Evolutionary conservation across 2,329 filamentous ascomycete genomes (phyloP).

Genomic region (Periconia sp.): DNA sequence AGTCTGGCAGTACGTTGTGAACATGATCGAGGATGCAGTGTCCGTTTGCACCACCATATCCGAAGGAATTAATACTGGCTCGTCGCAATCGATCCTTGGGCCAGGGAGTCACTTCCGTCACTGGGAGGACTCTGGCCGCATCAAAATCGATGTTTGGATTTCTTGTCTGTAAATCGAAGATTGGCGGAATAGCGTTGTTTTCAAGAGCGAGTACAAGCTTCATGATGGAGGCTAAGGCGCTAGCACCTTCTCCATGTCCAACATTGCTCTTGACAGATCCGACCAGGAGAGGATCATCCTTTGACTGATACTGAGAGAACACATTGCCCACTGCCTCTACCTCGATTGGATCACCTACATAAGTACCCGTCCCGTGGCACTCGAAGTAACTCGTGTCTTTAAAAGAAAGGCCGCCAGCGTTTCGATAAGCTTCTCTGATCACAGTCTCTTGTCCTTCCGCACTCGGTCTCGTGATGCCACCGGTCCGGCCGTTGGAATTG

Average conservation of each 20-base stretch:
- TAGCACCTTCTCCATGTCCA: conserved; percentile 44
- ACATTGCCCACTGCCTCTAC: conserved; percentile 1
- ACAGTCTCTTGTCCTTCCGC: conserved; percentile 10
- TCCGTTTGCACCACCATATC: conserved; percentile 41
- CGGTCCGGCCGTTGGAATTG: conserved; percentile 16
- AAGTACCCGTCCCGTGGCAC: conserved; percentile 57
- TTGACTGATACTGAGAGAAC: background rate
- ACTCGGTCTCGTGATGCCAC: conserved; percentile 20
- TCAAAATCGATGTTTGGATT: conserved; percentile 19
- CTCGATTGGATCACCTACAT: conserved; percentile 37
- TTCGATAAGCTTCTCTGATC: conserved; percentile 18
- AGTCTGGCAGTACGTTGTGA: background rate
- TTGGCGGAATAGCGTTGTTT: conserved; percentile 28
- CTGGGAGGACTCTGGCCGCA: conserved; percentile 1
- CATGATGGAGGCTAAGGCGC: conserved; percentile 39
- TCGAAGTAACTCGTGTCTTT: conserved; percentile 17
- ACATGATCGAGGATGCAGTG: conserved; percentile 2
- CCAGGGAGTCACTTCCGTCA: conserved; percentile 2
- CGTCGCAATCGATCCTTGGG: conserved; percentile 15
- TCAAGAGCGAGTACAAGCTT: conserved; percentile 44
- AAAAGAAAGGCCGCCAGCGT: no score
- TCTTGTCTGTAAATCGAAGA: conserved; percentile 31
- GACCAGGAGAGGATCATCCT: conserved; percentile 9
- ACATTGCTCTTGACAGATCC: conserved; percentile 38
- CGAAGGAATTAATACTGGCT: conserved; percentile 48